Evolutionary conservation across 139 green algal species (phyloP).

Genomic region (Chlorella sp.): DNA sequence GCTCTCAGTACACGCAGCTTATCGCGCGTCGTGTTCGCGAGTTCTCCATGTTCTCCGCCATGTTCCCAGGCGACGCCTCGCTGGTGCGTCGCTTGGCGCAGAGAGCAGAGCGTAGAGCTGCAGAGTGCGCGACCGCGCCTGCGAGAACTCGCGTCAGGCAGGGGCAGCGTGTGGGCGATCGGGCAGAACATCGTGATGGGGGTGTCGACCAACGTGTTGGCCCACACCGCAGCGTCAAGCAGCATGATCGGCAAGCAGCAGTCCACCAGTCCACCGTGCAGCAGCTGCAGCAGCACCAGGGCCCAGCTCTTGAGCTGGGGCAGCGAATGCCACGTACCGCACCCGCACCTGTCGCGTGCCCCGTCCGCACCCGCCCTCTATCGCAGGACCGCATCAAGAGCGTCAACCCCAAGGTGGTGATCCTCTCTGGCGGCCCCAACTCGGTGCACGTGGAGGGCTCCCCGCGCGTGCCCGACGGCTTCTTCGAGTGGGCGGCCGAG

Average conservation of each 20-base stretch:
- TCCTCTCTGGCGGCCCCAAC: slow-evolving; percentile 95
- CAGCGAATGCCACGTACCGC: too few species aligned
- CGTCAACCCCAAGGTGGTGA: slow-evolving; percentile 71
- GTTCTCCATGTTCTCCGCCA: slow-evolving; percentile 81
- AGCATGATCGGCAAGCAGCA: too few species aligned
- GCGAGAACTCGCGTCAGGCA: too few species aligned
- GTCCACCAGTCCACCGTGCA: too few species aligned
- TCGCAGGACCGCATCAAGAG: slow-evolving; percentile 76
- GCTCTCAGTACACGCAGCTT: slow-evolving; percentile 97
- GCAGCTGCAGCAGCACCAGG: too few species aligned
- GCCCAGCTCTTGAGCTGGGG: too few species aligned
- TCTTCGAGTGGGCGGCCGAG: slow-evolving; percentile 69
- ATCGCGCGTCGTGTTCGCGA: slow-evolving; percentile 91
- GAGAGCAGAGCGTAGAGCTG: too few species aligned
- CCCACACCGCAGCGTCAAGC: too few species aligned
- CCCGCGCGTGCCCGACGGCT: slow-evolving; percentile 74
- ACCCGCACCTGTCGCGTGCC: not conserved
- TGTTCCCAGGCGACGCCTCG: slow-evolving; percentile 82
- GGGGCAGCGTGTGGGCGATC: too few species aligned
- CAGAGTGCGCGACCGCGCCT: too few species aligned
- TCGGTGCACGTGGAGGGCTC: slow-evolving; percentile 88
- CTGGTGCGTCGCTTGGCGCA: slow-evolving; percentile 68
- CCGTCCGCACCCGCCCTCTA: not conserved
- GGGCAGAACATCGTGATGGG: too few species aligned
- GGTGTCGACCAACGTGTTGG: too few species aligned